phyloP scores from a whole-genome alignment of 2,329 filamentous ascomycete genomes.

The Cadophora sp. region DNA sequence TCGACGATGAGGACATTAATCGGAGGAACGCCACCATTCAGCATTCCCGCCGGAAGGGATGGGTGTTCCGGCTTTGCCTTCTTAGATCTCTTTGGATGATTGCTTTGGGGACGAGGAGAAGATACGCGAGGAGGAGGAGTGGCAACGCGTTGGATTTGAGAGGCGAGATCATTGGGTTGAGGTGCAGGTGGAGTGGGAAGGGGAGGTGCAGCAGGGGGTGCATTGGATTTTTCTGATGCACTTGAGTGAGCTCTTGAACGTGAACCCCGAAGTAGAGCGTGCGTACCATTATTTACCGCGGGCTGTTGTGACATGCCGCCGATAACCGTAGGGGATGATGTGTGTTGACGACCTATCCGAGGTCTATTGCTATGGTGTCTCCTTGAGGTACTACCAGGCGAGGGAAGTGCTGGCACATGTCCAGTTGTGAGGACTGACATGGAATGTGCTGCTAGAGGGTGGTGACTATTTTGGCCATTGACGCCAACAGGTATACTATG shows the following conservation, averaged over 20 bases:
- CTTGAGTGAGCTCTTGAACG: constrained; percentile 65
- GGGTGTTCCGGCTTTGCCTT: constrained; percentile 55
- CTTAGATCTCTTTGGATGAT: constrained; percentile 57
- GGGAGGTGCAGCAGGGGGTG: constrained; percentile 55
- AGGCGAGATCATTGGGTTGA: constrained; percentile 54
- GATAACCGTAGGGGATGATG: constrained; percentile 79
- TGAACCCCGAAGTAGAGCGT: constrained; percentile 47
- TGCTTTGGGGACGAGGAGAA: constrained; percentile 52
- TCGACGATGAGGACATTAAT: constrained; percentile 98
- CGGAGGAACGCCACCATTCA: constrained; percentile 86
- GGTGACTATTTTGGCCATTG: constrained; percentile 36
- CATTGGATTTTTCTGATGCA: constrained; percentile 56
- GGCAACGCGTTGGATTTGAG: constrained; percentile 46
- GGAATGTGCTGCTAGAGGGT: constrained; percentile 58
- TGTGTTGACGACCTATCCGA: constrained; percentile 73
- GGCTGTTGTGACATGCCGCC: constrained; percentile 41
- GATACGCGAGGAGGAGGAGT: constrained; percentile 55
- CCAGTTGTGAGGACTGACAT: constrained; percentile 84
- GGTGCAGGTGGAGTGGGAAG: constrained; percentile 60
- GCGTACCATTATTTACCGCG: constrained; percentile 40
- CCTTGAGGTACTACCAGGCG: constrained; percentile 73
- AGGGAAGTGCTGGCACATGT: constrained; percentile 80
- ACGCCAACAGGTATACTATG: constrained; percentile 37
- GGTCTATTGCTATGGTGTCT: constrained; percentile 65
- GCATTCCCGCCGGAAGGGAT: constrained; percentile 64